Conservation (phyloP, 2,329 filamentous ascomycete genomes). For the Cordyceps cicadae region DNA sequence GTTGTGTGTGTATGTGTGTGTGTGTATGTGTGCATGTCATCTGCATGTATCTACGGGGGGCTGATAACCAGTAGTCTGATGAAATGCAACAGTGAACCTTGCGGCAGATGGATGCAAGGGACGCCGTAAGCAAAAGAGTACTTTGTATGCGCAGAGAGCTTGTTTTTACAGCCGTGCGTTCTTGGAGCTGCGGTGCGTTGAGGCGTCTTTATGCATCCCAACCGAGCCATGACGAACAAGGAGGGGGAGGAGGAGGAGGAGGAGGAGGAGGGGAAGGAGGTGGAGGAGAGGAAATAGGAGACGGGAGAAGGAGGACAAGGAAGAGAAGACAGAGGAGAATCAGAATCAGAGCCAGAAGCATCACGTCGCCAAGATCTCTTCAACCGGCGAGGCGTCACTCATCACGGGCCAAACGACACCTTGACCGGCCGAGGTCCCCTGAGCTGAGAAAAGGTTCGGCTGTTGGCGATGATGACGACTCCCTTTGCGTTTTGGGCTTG, state of each 20-base stretch:
- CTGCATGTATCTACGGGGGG: neutral
- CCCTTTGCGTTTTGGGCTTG: neutral
- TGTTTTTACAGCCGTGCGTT: neutral
- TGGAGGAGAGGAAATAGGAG: neutral
- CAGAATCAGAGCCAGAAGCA: neutral
- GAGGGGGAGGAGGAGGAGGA: too few species aligned
- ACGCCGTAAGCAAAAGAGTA: neutral
- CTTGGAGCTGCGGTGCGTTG: neutral
- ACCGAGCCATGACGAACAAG: neutral
- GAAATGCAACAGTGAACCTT: constrained; percentile 9
- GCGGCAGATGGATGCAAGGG: neutral
- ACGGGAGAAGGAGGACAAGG: neutral
- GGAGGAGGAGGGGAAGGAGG: neutral
- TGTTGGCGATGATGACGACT: neutral
- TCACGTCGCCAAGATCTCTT: neutral
- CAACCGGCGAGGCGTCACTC: neutral
- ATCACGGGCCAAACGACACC: neutral
- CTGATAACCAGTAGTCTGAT: neutral
- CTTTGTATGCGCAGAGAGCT: neutral
- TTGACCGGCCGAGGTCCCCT: neutral
- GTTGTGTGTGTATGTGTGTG: too few species aligned
- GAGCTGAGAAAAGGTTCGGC: too few species aligned
- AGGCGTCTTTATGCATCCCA: neutral
- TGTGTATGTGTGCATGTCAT: too few species aligned
- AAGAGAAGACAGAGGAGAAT: neutral